Conservation (phyloP, 2,329 filamentous ascomycete genomes). For the Paracoccidioides lutzii region DNA sequence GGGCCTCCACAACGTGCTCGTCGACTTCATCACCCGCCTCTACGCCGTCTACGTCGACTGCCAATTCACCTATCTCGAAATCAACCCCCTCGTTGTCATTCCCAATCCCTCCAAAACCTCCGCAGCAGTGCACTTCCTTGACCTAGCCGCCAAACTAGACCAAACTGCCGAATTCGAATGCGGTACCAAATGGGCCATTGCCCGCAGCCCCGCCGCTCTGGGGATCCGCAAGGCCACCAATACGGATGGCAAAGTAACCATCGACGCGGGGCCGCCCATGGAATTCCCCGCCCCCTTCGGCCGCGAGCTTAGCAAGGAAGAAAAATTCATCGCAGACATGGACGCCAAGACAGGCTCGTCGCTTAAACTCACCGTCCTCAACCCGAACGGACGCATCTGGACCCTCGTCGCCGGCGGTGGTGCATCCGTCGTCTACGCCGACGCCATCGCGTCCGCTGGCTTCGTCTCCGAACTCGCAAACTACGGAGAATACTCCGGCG, state of each 20-base stretch:
- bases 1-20: conserved; percentile 93
- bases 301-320: conserved; percentile 96
- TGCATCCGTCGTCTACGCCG: conserved; percentile 97
- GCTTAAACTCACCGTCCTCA: conserved; percentile 93
- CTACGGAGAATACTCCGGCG: conserved; percentile 99
- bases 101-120: conserved; percentile 87
- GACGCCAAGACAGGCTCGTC: conserved; percentile 99
- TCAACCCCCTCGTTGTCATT: conserved; percentile 97
- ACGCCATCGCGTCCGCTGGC: conserved; percentile 91
- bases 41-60: conserved; percentile 99
- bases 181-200: conserved; percentile 97
- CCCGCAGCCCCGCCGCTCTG: conserved; percentile 76
- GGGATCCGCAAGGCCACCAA: conserved; percentile 53
- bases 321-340: conserved; percentile 96
- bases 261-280: conserved; percentile 95
- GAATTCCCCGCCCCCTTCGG: conserved; percentile 98
- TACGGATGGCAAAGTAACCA: conserved; percentile 63
- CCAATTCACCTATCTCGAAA: conserved; percentile 99
- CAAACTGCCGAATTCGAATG: conserved; percentile 99
- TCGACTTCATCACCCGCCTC: conserved; percentile 96
- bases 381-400: conserved; percentile 85
- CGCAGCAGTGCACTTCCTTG: conserved; percentile 92
- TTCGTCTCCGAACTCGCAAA: conserved; percentile 96
- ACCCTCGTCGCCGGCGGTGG: conserved; percentile 97
- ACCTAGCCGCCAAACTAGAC: conserved; percentile 95